These are phyloP conservation scores for Trifolium dubium DNA, from an alignment of 306 rosid species.

Conservation along the genomic window DNA sequence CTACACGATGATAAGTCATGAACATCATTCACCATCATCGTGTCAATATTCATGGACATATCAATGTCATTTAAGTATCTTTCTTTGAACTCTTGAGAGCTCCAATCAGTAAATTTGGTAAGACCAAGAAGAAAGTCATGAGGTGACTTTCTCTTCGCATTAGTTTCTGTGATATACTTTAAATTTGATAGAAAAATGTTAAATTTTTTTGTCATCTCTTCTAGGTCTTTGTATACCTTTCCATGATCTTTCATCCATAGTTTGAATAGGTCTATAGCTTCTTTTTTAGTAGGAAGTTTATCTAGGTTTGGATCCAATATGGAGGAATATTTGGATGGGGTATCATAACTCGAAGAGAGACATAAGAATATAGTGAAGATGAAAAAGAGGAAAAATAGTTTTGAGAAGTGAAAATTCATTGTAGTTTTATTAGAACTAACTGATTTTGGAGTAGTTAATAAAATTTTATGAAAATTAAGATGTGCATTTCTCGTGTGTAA, in stretches of 20 bases:
- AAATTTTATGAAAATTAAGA: too few relatives aligned
- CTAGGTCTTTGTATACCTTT: constrained; percentile 42
- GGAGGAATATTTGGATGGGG: constrained; percentile 46
- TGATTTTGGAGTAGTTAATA: background rate
- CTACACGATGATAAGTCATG: background rate
- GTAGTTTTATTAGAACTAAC: background rate
- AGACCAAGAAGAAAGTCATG: constrained; percentile 44
- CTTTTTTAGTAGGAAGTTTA: constrained; percentile 46
- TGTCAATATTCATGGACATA: background rate
- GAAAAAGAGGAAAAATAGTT: background rate
- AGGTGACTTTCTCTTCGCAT: constrained; percentile 39
- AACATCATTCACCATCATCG: constrained; percentile 8
- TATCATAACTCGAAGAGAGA: constrained; percentile 36
- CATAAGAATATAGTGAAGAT: constrained; percentile 21
- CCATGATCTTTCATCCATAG: constrained; percentile 53
- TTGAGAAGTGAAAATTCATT: constrained; percentile 16
- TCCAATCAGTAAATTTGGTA: constrained; percentile 60
- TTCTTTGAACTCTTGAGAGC: constrained; percentile 49
- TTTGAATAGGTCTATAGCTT: constrained; percentile 50
- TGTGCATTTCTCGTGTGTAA: too few relatives aligned
- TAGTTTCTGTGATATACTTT: constrained; percentile 46
- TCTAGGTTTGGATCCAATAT: constrained; percentile 41
- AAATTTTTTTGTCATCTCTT: constrained; percentile 54
- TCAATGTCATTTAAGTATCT: background rate
- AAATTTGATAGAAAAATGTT: constrained; percentile 54